Conservation (phyloP, 257 asterid species). For the Solanum virginianum region DNA sequence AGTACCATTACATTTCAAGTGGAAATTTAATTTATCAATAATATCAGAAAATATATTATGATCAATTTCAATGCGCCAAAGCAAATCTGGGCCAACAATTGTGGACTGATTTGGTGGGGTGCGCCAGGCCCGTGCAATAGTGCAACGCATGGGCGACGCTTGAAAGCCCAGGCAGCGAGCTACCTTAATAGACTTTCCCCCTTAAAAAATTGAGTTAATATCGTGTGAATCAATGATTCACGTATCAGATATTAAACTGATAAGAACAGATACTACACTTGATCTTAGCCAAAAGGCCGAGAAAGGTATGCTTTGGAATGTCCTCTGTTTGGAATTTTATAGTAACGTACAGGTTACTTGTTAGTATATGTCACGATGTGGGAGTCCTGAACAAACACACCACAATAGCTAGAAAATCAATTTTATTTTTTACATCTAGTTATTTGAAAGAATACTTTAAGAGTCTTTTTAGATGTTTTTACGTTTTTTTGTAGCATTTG, state of each 20-base stretch:
- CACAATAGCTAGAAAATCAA: neutral
- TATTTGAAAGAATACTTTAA: neutral
- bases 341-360: neutral
- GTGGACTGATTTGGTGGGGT: neutral
- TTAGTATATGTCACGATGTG: neutral
- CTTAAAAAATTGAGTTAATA: neutral
- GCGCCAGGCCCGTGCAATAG: neutral
- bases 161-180: neutral
- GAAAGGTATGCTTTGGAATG: constrained; percentile 25
- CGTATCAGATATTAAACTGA: constrained; percentile 24
- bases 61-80: too few species aligned
- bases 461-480: too few species aligned
- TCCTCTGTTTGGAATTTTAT: neutral
- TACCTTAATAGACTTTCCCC: neutral
- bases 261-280: constrained; percentile 77
- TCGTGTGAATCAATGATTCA: neutral
- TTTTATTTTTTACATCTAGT: neutral
- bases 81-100: too few species aligned
- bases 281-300: constrained; percentile 79
- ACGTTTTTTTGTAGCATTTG: neutral
- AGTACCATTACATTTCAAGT: too few species aligned
- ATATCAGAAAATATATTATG: too few species aligned
- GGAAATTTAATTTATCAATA: too few species aligned
- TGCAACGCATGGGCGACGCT: neutral
- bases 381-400: neutral